These are phyloP conservation scores for Aspergillus niger DNA, from an alignment of 2,329 filamentous ascomycete genomes.

Conservation along the genomic window DNA sequence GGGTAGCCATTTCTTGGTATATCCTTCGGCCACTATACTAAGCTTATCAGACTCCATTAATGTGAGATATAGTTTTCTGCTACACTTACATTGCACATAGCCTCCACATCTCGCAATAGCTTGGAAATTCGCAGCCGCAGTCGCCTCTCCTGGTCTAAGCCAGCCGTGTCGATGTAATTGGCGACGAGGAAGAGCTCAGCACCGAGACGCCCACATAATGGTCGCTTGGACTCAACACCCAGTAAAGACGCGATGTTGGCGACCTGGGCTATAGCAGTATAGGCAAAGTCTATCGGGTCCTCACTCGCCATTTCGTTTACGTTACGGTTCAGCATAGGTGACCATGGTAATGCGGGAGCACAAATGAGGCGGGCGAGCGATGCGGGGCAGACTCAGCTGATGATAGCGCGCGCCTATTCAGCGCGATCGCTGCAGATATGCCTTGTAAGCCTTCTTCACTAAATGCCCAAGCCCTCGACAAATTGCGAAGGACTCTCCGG, in stretches of 20 bases:
- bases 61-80: neutral
- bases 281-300: constrained; percentile 4
- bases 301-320: neutral
- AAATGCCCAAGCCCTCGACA: too few species aligned
- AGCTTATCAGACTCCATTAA: neutral
- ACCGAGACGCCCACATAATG: neutral
- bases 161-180: neutral
- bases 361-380: neutral
- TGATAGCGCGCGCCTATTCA: too few species aligned
- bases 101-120: neutral
- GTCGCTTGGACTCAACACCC: neutral
- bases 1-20: neutral
- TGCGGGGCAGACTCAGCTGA: neutral
- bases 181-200: neutral
- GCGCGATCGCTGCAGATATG: too few species aligned
- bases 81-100: neutral
- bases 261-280: neutral
- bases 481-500: too few species aligned
- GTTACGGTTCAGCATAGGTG: too few species aligned
- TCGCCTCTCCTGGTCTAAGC: neutral
- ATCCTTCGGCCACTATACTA: neutral
- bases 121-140: neutral
- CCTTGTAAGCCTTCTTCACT: too few species aligned
- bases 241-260: constrained; percentile 1
- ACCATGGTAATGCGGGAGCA: neutral